Percentiles rank a stretch among this genome's conserved stretches.
Evolutionary conservation across 2,329 filamentous ascomycete genomes (phyloP).

Genomic region (Elsinoe ampelina): DNA sequence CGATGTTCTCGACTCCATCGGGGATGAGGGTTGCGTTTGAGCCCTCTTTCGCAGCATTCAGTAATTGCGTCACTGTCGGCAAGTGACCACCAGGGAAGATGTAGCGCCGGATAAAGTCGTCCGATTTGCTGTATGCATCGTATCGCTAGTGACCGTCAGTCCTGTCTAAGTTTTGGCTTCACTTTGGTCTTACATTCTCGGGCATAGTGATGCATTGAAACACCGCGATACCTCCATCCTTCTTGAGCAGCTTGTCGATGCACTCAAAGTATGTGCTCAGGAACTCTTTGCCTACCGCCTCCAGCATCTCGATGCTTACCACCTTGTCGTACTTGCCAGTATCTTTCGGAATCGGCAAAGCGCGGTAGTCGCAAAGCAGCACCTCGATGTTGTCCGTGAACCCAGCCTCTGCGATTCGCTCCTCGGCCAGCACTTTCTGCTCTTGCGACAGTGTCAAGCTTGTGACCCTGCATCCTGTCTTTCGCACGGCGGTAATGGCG

Average conservation of each 20-base stretch:
- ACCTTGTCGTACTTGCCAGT: constrained; percentile 57
- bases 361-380: constrained; percentile 59
- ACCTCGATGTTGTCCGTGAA: constrained; percentile 54
- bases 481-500: constrained; percentile 58
- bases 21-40: constrained; percentile 55
- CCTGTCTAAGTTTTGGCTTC: not conserved
- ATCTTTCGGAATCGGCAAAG: constrained; percentile 42
- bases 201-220: constrained; percentile 75
- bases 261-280: constrained; percentile 58
- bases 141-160: constrained; percentile 37
- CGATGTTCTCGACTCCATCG: constrained; percentile 61
- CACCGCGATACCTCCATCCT: constrained; percentile 55
- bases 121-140: constrained; percentile 54
- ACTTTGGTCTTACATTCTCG: constrained; percentile 36
- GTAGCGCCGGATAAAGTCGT: constrained; percentile 68
- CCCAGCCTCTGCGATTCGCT: constrained; percentile 53
- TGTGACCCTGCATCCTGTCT: constrained; percentile 59
- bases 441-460: constrained; percentile 59
- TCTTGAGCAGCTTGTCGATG: constrained; percentile 55
- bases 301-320: constrained; percentile 69
- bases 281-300: constrained; percentile 61
- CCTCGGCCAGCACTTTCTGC: constrained; percentile 59
- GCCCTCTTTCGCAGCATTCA: constrained; percentile 52
- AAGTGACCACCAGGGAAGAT: constrained; percentile 73
- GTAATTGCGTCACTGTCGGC: constrained; percentile 56